Conservation (phyloP, 2,329 filamentous ascomycete genomes). For the Cytospora schulzeri region DNA sequence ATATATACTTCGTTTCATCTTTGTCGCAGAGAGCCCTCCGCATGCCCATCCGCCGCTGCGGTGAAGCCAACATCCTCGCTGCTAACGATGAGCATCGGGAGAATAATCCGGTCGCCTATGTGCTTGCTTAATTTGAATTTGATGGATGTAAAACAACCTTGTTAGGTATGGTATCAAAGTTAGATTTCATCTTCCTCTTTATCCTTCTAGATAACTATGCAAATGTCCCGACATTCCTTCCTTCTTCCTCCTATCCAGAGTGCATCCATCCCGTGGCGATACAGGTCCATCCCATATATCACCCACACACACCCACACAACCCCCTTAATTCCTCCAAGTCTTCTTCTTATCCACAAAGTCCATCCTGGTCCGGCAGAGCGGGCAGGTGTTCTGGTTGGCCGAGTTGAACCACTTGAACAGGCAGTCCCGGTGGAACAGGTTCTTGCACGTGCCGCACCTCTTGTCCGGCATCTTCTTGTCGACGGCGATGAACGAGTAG, state of each 20-base stretch:
- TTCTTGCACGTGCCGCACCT: slow-evolving; percentile 91
- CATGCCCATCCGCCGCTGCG: no score
- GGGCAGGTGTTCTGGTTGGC: slow-evolving; percentile 92
- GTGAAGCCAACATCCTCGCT: no score
- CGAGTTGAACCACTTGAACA: slow-evolving; percentile 97
- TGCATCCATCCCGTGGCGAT: background rate
- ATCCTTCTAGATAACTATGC: background rate
- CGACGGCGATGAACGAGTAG: slow-evolving; percentile 88
- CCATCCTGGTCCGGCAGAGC: slow-evolving; percentile 86
- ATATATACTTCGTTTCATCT: no score
- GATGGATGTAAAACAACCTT: no score
- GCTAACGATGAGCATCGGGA: no score
- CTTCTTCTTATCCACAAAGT: slow-evolving; percentile 44
- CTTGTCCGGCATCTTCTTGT: slow-evolving; percentile 91
- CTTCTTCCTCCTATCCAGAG: background rate
- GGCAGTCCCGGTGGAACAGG: slow-evolving; percentile 82
- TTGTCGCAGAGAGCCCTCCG: no score
- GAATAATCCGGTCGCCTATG: no score
- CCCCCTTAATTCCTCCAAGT: slow-evolving; percentile 7
- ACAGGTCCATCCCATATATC: background rate
- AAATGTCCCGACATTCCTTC: background rate
- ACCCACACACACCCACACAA: no score
- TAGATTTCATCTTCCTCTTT: no score
- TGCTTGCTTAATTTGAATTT: no score
- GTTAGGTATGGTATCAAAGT: no score